Conservation (phyloP, 345 rosid genomes). For the Tarenaya hassleriana region DNA sequence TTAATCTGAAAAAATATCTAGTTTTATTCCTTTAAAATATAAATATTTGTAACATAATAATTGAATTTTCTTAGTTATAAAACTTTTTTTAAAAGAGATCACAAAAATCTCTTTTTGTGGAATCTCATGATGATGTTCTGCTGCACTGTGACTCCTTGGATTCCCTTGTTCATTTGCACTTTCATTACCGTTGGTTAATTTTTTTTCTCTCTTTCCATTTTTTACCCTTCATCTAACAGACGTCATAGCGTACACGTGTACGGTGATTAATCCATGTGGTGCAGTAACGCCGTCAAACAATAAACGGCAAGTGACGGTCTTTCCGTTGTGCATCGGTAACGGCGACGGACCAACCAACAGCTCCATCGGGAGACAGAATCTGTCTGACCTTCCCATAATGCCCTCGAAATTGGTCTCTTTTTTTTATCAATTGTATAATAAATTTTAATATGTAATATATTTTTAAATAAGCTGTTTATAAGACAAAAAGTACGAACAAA, state of each 20-base stretch:
- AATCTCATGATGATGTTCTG: constrained; percentile 30
- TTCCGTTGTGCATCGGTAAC: constrained; percentile 16
- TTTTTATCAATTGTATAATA: no score
- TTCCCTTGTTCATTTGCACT: constrained; percentile 9
- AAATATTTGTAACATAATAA: no score
- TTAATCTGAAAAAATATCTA: no score
- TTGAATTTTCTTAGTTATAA: no score
- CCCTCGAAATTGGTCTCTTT: no score
- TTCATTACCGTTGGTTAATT: constrained; percentile 19
- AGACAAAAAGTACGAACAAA: no score
- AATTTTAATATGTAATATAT: no score
- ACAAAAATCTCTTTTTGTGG: constrained; percentile 18
- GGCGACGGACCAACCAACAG: constrained; percentile 25
- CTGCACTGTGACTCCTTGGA: constrained; percentile 24
- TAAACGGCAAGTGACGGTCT: constrained; percentile 11
- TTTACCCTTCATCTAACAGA: constrained; percentile 12
- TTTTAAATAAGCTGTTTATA: no score
- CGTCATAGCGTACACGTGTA: constrained; percentile 16
- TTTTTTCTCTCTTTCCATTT: background rate
- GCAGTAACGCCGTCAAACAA: constrained; percentile 19
- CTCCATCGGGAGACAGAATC: constrained; percentile 26
- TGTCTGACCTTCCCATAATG: constrained; percentile 27
- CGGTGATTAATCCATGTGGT: background rate
- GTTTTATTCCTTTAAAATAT: no score
- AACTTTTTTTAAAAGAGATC: background rate